Conservation (phyloP, 2,329 filamentous ascomycete species). For the Fusarium aywerte region DNA sequence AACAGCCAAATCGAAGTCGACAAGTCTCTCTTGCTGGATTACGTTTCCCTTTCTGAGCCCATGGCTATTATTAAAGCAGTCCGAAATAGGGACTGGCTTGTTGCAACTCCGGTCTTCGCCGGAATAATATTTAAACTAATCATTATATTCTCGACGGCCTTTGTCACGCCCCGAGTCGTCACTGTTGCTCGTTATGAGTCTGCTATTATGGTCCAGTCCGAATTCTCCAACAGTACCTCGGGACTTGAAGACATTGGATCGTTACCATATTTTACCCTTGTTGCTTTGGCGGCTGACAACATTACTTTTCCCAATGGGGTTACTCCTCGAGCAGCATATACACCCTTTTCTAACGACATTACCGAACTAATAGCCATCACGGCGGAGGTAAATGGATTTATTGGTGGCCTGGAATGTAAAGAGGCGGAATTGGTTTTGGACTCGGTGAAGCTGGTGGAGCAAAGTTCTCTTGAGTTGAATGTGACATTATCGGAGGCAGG, state of each 20-base stretch:
- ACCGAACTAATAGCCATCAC: conserved; percentile 42
- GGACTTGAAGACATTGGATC: conserved; percentile 42
- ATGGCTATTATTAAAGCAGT: conserved; percentile 45
- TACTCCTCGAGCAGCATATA: conserved; percentile 50
- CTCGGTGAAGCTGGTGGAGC: conserved; percentile 35
- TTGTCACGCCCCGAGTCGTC: conserved; percentile 50
- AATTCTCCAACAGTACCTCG: conserved; percentile 46
- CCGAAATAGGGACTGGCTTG: conserved; percentile 51
- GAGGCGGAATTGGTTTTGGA: conserved; percentile 42
- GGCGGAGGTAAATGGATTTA: conserved; percentile 52
- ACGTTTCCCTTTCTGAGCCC: conserved; percentile 48
- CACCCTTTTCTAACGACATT: conserved; percentile 47
- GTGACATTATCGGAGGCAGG: conserved; percentile 43
- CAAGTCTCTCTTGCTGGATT: conserved; percentile 53
- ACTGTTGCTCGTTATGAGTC: conserved; percentile 41
- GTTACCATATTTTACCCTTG: conserved; percentile 50
- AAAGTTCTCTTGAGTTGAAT: conserved; percentile 42
- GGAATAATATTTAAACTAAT: conserved; percentile 50
- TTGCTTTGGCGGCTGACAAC: conserved; percentile 47
- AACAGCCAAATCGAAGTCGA: conserved; percentile 46
- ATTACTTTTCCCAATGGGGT: conserved; percentile 49
- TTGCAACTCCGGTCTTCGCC: conserved; percentile 43
- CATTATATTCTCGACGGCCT: conserved; percentile 51
- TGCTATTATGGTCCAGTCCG: conserved; percentile 43
- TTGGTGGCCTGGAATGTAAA: conserved; percentile 49